These are phyloP conservation scores for Paracoccidioides lutzii DNA, from an alignment of 2,329 filamentous ascomycete species.

Conservation along the genomic window DNA sequence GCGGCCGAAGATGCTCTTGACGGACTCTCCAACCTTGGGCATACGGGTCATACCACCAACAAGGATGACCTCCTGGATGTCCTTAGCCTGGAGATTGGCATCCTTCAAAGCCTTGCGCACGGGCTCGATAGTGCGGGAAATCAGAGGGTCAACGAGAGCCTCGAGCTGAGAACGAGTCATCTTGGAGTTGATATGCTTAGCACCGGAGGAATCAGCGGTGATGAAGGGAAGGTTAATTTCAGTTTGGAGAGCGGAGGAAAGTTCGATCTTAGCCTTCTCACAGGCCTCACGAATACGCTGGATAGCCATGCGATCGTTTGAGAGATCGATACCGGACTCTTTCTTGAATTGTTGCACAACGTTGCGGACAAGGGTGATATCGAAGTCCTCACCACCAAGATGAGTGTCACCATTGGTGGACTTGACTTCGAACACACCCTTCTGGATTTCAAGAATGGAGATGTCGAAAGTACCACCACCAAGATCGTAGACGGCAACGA, in stretches of 20 bases:
- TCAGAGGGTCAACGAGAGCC: conserved; percentile 79
- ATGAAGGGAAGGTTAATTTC: conserved; percentile 99
- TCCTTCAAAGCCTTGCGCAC: conserved; percentile 97
- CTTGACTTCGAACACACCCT: conserved; percentile 97
- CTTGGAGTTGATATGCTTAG: conserved; percentile 97
- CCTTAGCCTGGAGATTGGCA: conserved; percentile 76
- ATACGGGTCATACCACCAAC: conserved; percentile 99
- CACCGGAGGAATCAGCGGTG: conserved; percentile 85
- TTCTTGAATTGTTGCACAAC: conserved; percentile 94
- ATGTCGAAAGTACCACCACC: conserved; percentile 99
- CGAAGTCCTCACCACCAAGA: conserved; percentile 95
- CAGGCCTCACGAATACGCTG: conserved; percentile 97
- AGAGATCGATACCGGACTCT: conserved; percentile 81
- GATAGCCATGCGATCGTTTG: conserved; percentile 90
- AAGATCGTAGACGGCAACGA: conserved; percentile 94
- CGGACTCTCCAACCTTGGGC: conserved; percentile 93
- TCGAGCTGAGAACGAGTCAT: conserved; percentile 86
- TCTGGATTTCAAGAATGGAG: conserved; percentile 92
- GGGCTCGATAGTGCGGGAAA: conserved; percentile 74
- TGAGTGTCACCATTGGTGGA: conserved; percentile 98
- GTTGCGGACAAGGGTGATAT: conserved; percentile 87
- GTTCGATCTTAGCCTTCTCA: conserved; percentile 98
- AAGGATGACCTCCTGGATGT: conserved; percentile 94
- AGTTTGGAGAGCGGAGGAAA: conserved; percentile 87
- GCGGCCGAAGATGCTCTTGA: conserved; percentile 92